A percentile compares a stretch with the other conserved stretches of the same genome.
Conservation (phyloP, 2,329 filamentous ascomycete genomes). For the Dryadomyces quercivorus region DNA sequence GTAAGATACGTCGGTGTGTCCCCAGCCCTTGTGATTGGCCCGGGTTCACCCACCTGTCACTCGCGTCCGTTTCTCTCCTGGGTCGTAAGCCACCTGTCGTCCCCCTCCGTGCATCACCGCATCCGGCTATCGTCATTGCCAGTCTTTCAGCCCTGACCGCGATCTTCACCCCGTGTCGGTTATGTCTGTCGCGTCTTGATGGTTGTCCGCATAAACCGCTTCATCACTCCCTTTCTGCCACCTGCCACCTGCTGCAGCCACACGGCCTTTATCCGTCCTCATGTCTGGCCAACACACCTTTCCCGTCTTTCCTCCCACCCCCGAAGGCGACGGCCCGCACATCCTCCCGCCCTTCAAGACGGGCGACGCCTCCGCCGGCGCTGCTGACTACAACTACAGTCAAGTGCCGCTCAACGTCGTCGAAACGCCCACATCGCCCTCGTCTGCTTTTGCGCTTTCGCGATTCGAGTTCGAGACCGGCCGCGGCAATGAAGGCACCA, state of each 20-base stretch:
- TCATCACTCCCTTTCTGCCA: no score
- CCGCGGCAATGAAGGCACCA: constrained; percentile 70
- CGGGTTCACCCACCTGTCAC: background rate
- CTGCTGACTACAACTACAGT: background rate
- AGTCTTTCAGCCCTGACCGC: background rate
- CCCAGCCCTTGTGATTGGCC: background rate
- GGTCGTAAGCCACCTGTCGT: background rate
- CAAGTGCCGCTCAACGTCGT: constrained; percentile 16
- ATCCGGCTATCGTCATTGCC: background rate
- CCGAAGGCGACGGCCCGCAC: background rate
- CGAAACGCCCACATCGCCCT: constrained; percentile 31
- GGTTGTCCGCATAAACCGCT: no score
- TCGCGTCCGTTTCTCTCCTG: background rate
- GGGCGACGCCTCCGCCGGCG: no score
- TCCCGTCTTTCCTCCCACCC: background rate
- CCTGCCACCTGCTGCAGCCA: background rate
- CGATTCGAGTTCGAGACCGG: constrained; percentile 79
- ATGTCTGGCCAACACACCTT: background rate
- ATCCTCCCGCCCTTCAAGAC: background rate
- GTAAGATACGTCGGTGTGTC: background rate
- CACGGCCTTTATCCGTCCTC: background rate
- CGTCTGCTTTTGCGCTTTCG: constrained; percentile 46
- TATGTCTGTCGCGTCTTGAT: background rate
- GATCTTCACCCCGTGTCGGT: background rate
- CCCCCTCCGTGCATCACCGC: background rate